phyloP scores from a whole-genome alignment of 1,284 basidiomycete species.

The Stereum hirsutum region DNA sequence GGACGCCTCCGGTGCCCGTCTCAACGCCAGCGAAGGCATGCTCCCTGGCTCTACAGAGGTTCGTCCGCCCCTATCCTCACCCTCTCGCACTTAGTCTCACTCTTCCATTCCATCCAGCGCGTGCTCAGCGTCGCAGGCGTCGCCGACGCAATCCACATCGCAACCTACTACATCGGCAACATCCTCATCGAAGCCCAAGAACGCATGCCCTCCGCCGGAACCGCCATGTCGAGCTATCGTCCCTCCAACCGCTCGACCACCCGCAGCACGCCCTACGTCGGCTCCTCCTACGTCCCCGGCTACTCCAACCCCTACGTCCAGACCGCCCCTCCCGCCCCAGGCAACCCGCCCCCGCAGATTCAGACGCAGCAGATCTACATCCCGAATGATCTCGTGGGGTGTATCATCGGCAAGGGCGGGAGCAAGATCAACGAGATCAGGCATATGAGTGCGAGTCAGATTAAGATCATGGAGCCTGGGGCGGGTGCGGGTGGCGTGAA shows the following conservation, averaged over 20 bases:
- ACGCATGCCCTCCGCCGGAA: conserved; percentile 55
- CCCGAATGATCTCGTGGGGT: conserved; percentile 95
- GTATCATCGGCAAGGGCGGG: conserved; percentile 98
- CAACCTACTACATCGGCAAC: conserved; percentile 97
- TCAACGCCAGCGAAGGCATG: conserved; percentile 98
- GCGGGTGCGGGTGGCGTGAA: conserved; percentile 60
- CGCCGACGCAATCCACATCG: conserved; percentile 99
- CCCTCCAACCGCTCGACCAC: conserved; percentile 34
- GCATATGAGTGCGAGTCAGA: conserved; percentile 88
- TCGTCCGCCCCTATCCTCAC: conserved; percentile 14
- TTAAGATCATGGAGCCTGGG: conserved; percentile 98
- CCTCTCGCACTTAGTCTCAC: conserved; percentile 5
- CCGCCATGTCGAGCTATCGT: conserved; percentile 29
- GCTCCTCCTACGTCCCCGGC: conserved; percentile 63
- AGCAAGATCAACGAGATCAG: conserved; percentile 99
- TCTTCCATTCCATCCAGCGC: conserved; percentile 41
- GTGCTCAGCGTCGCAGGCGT: conserved; percentile 97
- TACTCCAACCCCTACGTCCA: conserved; percentile 41
- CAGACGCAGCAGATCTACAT: conserved; percentile 99
- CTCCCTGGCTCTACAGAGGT: conserved; percentile 98
- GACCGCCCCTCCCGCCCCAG: conserved; percentile 13
- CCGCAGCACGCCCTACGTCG: conserved; percentile 44
- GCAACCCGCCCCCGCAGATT: conserved; percentile 45
- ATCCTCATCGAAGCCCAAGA: conserved; percentile 95
- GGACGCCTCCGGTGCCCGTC: conserved; percentile 91